Percentiles rank a stretch among this genome's conserved stretches.
These are phyloP conservation scores for Penicilliopsis zonata DNA, from an alignment of 495 filamentous ascomycete species.

Conservation along the genomic window DNA sequence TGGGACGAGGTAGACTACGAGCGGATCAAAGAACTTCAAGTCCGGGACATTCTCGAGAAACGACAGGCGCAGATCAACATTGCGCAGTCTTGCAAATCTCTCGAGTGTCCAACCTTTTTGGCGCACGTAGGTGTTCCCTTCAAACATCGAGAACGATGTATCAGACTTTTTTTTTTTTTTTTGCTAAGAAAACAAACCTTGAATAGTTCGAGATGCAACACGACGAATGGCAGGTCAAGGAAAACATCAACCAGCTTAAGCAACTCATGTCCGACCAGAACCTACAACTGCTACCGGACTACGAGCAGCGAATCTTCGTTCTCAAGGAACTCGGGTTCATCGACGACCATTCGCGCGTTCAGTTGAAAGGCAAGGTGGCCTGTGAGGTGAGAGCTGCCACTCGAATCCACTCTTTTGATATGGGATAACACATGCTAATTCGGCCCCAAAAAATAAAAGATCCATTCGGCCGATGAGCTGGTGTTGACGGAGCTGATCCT, in stretches of 20 bases:
- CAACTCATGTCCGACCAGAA: conserved; percentile 92
- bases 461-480: conserved; percentile 96
- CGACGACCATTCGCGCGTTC: conserved; percentile 69
- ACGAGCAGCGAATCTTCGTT: conserved; percentile 87
- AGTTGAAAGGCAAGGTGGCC: conserved; percentile 94
- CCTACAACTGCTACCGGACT: conserved; percentile 92
- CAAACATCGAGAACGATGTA: neutral
- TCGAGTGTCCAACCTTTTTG: conserved; percentile 61
- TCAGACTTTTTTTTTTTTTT: neutral
- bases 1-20: conserved; percentile 85
- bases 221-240: conserved; percentile 87
- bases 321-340: conserved; percentile 85
- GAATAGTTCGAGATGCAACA: conserved; percentile 76
- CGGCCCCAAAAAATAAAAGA: conserved; percentile 43
- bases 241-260: conserved; percentile 75
- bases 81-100: conserved; percentile 43
- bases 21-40: conserved; percentile 62
- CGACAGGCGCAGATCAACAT: conserved; percentile 47
- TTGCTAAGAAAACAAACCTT: conserved; percentile 4
- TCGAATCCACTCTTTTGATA: neutral
- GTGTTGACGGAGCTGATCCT: conserved; percentile 92
- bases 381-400: conserved; percentile 51
- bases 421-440: neutral
- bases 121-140: conserved; percentile 61
- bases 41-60: conserved; percentile 61